Evolutionary conservation across 2,329 filamentous ascomycete genomes (phyloP), one percentile per base, ranked within the genome.

Genomic region (Chalara sp.): DNA sequence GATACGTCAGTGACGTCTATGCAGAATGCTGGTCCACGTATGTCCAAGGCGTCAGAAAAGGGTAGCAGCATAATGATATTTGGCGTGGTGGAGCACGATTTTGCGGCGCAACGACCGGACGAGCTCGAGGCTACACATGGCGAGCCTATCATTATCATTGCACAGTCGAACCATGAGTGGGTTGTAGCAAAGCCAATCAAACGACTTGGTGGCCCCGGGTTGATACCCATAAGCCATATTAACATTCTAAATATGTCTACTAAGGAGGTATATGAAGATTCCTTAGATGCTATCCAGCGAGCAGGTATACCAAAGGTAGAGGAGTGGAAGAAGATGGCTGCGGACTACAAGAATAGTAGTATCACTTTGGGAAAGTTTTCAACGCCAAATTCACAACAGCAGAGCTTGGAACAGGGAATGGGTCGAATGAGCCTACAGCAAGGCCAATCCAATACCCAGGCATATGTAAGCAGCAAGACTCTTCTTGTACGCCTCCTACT

Each of bases 311-410:
- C 93, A 10, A 86, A 85, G 63, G 93, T 99, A 4, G 93, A 99
- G 66, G 93, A 99, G 63, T 99, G 93, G 93, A 99, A 99, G 75
- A 95, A 95, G 72, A 96, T 96, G 89, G 91, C 93, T 0, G 92
- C 92, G 50, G 92, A 96, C 57, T 99, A 99, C 72, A 99, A 99
- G 75, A 96, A 97, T 67, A 96, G 91, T 68, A 97, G 93, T 70
- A 97, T 99, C 65, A 92, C 91, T 0, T 74, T 99, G 41, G 93
- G 93, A 59, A 95, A 92, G 70, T 92, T 95, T 59, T 89, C 92
- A 61, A 75, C 72, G 52, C 75, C 80, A 56, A 66, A 51, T 66
- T 65, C 57, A 54, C 63, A 59, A 33, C 72, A 78, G 59, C 72
- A 77, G 57, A 77, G 79, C 58, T 74, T 78, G 60, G 72, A 78